Evolutionary conservation across 2,329 filamentous ascomycete species (phyloP).

Genomic region (Cryphonectria parasitica): DNA sequence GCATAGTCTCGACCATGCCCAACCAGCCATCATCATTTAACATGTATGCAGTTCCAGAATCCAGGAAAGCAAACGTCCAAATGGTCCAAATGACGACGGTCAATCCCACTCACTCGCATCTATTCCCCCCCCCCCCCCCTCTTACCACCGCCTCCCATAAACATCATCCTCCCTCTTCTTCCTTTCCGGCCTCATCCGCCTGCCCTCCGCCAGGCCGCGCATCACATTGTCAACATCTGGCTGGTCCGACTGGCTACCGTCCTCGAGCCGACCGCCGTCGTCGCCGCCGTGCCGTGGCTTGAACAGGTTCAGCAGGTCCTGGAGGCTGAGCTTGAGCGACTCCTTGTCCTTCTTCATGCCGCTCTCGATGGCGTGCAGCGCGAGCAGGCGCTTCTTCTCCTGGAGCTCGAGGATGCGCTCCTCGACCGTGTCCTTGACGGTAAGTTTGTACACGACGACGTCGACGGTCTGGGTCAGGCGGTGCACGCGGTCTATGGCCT

Average conservation of each 20-base stretch:
- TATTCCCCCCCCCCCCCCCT: too few relatives aligned
- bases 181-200: conserved; percentile 34
- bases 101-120: background rate
- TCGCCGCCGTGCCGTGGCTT: conserved; percentile 51
- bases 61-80: too few relatives aligned
- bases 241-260: conserved; percentile 27
- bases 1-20: background rate
- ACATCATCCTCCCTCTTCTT: conserved; percentile 42
- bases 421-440: conserved; percentile 84
- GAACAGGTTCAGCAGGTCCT: conserved; percentile 92
- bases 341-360: conserved; percentile 67
- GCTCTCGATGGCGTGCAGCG: conserved; percentile 88
- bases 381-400: conserved; percentile 88
- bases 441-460: conserved; percentile 93
- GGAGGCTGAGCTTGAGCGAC: conserved; percentile 83
- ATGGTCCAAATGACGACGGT: too few relatives aligned
- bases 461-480: conserved; percentile 96
- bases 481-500: conserved; percentile 97
- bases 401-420: conserved; percentile 94
- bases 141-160: conserved; percentile 48
- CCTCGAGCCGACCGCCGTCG: conserved; percentile 20
- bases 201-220: conserved; percentile 20
- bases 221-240: conserved; percentile 34
- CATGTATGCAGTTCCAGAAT: background rate
- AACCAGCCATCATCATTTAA: background rate